phyloP scores from a whole-genome alignment of 805 yeast genomes.

The Yamadazyma sp. region DNA sequence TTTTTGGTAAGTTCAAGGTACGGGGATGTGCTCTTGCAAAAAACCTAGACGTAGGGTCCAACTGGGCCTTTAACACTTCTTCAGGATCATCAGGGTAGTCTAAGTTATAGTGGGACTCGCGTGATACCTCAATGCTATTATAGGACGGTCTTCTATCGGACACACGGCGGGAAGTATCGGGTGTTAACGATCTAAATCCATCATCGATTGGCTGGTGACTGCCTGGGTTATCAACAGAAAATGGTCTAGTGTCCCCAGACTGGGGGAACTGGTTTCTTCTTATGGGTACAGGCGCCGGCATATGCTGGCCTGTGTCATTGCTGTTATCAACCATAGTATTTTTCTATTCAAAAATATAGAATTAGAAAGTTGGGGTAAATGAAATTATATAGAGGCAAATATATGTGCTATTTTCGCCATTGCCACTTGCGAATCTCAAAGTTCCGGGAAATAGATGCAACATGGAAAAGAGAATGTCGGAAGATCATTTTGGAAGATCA shows the following conservation, averaged over 20 bases:
- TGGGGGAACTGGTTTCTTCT: slow-evolving; percentile 6
- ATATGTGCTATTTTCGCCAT: slow-evolving; percentile 5
- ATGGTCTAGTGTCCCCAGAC: background rate
- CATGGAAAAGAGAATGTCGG: background rate
- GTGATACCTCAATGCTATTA: slow-evolving; percentile 25
- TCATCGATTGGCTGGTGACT: background rate
- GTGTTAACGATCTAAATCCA: slow-evolving; percentile 27
- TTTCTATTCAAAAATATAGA: too few species aligned
- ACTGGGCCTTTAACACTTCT: slow-evolving; percentile 24
- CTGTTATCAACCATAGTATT: background rate
- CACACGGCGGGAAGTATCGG: slow-evolving; percentile 19
- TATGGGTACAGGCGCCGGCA: slow-evolving; percentile 15
- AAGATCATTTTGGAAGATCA: background rate
- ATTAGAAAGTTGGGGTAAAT: too few species aligned
- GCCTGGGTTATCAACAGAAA: background rate
- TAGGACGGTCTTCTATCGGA: slow-evolving; percentile 33
- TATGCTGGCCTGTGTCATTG: background rate
- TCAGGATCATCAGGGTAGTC: slow-evolving; percentile 51
- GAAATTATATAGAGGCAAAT: slow-evolving; percentile 6
- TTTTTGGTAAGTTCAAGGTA: slow-evolving; percentile 39
- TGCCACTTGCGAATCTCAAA: slow-evolving; percentile 7
- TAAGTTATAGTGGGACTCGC: slow-evolving; percentile 44
- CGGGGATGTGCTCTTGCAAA: slow-evolving; percentile 40
- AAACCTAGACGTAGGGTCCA: slow-evolving; percentile 39
- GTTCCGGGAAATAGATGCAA: slow-evolving; percentile 4